Base-by-base conservation (phyloP, 2,329 filamentous ascomycete genomes). In the Aspergillus persii region DNA sequence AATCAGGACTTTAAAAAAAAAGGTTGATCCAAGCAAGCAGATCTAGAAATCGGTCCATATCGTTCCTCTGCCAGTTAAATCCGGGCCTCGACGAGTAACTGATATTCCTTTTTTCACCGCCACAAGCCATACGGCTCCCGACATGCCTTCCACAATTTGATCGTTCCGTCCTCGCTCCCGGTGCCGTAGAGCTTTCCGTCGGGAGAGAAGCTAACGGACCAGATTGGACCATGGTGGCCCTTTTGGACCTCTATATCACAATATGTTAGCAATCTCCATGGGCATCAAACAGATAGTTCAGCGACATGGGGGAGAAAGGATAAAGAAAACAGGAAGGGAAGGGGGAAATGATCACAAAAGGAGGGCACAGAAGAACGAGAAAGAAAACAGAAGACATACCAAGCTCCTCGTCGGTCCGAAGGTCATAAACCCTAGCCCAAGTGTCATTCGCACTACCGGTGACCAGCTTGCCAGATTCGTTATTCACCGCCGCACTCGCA, bases 121-220 rank as follows among this genome's bases (percentile, higher is more conserved):
- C 87, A 89, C 23, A 89, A 74, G 15, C 87, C 87, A 70, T 89
- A 89, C 2, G 84, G 80, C 49, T 86, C 85, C 50, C 80, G 80
- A 53, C 85, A 87, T 61, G 86, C 86, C 73, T 89, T 89, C 87
- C 87, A 89, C 66, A 99, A 82, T 79, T 99, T 99, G 75, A 99
- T 96, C 0, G 95, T 99, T 46, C 95, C 95, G 70, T 99, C 95
- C 74, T 99, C 95, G 52, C 93, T 97, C 31, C 91, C 95, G 1
- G 95, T 99, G 1, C 93, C 95, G 72, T 98, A 99, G 7, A 99
- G 81, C 73, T 96, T 97, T 50, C 93, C 93, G 71, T 99, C 95
- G 0, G 95, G 95, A 0, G 93, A 95, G 76, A 96, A 99, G 58
- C 89, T 89, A 60, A 96, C 88, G 5, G 92, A 96, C 95, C 95